Evolutionary conservation across 495 filamentous ascomycete genomes (phyloP).

Genomic region (Talaromyces borbonicus): DNA sequence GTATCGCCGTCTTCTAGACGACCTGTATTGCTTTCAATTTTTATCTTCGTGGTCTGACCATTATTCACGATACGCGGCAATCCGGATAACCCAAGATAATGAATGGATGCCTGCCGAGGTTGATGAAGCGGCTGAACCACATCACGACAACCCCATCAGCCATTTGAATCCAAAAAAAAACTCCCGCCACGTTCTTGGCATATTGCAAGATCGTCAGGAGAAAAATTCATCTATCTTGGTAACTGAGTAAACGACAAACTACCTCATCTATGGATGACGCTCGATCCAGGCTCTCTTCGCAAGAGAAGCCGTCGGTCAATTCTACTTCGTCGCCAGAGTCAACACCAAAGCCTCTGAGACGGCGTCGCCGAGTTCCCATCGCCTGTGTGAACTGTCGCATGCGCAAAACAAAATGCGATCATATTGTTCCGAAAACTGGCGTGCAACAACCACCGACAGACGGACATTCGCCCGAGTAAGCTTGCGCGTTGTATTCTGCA

Average conservation of each 20-base stretch:
- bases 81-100: too few species aligned
- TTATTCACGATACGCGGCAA: too few species aligned
- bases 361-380: constrained; percentile 6
- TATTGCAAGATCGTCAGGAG: not conserved
- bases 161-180: too few species aligned
- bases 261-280: constrained; percentile 1
- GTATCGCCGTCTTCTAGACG: too few species aligned
- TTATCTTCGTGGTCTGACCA: too few species aligned
- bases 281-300: not conserved
- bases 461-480: too few species aligned
- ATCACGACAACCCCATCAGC: too few species aligned
- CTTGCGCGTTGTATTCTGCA: too few species aligned
- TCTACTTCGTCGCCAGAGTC: not conserved
- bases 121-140: too few species aligned
- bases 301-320: not conserved
- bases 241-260: not conserved
- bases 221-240: not conserved
- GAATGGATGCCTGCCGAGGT: too few species aligned
- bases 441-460: not conserved
- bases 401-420: constrained; percentile 8
- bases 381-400: constrained; percentile 5
- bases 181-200: not conserved
- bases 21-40: too few species aligned
- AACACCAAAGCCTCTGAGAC: not conserved
- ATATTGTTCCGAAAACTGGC: constrained; percentile 4